A percentile compares a stretch with the other conserved stretches of the same genome.
Evolutionary conservation across 2,329 filamentous ascomycete genomes (phyloP).

Genomic region (Fusarium bulbicola): DNA sequence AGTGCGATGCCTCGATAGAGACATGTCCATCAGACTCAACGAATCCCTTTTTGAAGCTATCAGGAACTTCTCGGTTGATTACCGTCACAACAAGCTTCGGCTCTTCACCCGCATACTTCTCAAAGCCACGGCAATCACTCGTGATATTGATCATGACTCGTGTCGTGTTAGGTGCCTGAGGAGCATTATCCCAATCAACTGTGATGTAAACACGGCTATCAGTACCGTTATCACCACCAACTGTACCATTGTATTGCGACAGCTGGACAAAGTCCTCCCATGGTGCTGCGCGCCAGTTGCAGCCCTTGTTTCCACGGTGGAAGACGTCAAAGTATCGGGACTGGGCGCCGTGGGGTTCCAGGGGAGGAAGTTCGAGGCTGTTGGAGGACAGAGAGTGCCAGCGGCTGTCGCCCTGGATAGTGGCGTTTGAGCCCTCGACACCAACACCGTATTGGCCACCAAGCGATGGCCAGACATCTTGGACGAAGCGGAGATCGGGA

Average conservation of each 20-base stretch:
- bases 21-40: constrained; percentile 69
- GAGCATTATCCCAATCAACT: constrained; percentile 50
- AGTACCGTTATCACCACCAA: constrained; percentile 43
- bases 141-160: constrained; percentile 63
- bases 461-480: constrained; percentile 66
- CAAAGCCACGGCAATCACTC: constrained; percentile 55
- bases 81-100: constrained; percentile 65
- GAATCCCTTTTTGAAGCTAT: constrained; percentile 65
- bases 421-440: constrained; percentile 47
- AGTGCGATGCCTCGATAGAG: constrained; percentile 64
- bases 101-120: constrained; percentile 50
- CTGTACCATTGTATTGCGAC: constrained; percentile 41
- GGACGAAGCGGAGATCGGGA: constrained; percentile 55
- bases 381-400: constrained; percentile 61
- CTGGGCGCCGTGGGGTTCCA: constrained; percentile 45
- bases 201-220: constrained; percentile 46
- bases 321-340: constrained; percentile 50
- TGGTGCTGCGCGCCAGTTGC: constrained; percentile 43
- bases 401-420: constrained; percentile 51
- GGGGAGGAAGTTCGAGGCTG: constrained; percentile 45
- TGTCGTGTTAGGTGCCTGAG: constrained; percentile 51
- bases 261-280: constrained; percentile 48
- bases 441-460: constrained; percentile 49
- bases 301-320: constrained; percentile 45
- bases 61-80: constrained; percentile 57